Evolutionary conservation across 805 yeast genomes (phyloP).

Genomic region (Candida silvicultrix): DNA sequence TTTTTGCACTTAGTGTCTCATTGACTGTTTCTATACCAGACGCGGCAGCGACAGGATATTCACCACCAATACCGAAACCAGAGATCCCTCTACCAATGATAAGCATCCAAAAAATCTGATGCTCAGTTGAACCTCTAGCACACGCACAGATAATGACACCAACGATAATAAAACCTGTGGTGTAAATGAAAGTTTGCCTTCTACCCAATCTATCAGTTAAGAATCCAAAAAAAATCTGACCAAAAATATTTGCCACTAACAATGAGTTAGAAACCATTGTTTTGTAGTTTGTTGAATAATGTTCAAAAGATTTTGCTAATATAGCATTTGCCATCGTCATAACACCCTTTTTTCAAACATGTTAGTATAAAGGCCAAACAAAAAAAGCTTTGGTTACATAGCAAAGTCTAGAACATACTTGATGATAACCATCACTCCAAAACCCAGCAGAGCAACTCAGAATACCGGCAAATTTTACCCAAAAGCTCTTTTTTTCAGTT

Average conservation of each 20-base stretch:
- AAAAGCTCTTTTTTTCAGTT: background rate
- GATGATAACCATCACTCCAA: conserved; percentile 23
- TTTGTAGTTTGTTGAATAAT: conserved; percentile 13
- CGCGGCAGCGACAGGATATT: conserved; percentile 59
- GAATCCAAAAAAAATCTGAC: conserved; percentile 53
- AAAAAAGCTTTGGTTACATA: too few relatives aligned
- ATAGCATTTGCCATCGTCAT: conserved; percentile 22
- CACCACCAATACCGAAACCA: conserved; percentile 63
- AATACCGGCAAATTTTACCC: conserved; percentile 5
- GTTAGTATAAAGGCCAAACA: too few relatives aligned
- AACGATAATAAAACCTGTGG: conserved; percentile 49
- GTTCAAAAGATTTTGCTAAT: conserved; percentile 10
- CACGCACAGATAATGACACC: conserved; percentile 57
- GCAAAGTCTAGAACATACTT: too few relatives aligned
- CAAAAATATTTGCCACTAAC: conserved; percentile 53
- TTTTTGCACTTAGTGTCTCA: conserved; percentile 29
- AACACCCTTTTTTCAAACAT: conserved; percentile 5
- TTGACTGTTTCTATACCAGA: conserved; percentile 57
- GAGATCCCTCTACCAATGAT: conserved; percentile 55
- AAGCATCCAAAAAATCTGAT: conserved; percentile 42
- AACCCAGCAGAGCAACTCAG: conserved; percentile 20
- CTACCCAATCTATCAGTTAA: conserved; percentile 55
- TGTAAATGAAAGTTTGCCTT: conserved; percentile 53
- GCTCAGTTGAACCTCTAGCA: conserved; percentile 40
- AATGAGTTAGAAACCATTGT: conserved; percentile 31